phyloP scores from a whole-genome alignment of 108 stramenopile species.

The Mayamaea pseudoterrestris region DNA sequence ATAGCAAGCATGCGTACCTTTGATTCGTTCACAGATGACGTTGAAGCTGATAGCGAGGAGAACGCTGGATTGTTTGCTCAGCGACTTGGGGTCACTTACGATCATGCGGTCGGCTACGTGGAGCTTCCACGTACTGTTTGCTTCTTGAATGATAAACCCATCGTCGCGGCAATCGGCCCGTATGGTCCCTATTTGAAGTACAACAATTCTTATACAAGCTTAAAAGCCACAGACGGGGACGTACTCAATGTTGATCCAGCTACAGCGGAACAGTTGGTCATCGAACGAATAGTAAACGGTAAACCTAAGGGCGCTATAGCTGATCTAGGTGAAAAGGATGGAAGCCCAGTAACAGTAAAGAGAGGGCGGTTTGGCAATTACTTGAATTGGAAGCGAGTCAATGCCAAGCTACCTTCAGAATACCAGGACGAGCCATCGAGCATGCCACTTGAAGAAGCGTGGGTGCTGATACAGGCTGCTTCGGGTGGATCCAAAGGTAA shows the following conservation, averaged over 20 bases:
- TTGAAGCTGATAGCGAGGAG: background rate
- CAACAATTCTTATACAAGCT: constrained; percentile 28
- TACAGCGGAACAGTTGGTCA: constrained; percentile 22
- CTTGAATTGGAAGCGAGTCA: constrained; percentile 46
- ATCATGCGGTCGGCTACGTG: constrained; percentile 35
- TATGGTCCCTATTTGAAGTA: constrained; percentile 57
- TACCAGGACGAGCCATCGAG: constrained; percentile 27
- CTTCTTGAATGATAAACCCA: constrained; percentile 22
- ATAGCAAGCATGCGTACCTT: constrained; percentile 21
- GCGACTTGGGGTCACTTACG: constrained; percentile 23
- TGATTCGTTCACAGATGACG: constrained; percentile 1
- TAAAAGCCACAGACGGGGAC: constrained; percentile 33
- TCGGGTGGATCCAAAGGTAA: background rate
- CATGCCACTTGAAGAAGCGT: constrained; percentile 29
- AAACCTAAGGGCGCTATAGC: constrained; percentile 24
- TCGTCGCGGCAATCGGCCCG: constrained; percentile 35
- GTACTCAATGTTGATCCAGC: constrained; percentile 27
- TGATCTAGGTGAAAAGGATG: constrained; percentile 38
- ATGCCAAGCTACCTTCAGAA: constrained; percentile 41
- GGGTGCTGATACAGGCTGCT: constrained; percentile 23
- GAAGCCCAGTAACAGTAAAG: constrained; percentile 21
- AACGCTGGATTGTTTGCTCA: constrained; percentile 6
- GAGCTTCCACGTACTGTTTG: constrained; percentile 30
- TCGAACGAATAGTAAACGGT: constrained; percentile 30
- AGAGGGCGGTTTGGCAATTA: constrained; percentile 35